Base-by-base conservation (phyloP, 2,329 filamentous ascomycete genomes). In the Pyrenophora seminiperda region DNA sequence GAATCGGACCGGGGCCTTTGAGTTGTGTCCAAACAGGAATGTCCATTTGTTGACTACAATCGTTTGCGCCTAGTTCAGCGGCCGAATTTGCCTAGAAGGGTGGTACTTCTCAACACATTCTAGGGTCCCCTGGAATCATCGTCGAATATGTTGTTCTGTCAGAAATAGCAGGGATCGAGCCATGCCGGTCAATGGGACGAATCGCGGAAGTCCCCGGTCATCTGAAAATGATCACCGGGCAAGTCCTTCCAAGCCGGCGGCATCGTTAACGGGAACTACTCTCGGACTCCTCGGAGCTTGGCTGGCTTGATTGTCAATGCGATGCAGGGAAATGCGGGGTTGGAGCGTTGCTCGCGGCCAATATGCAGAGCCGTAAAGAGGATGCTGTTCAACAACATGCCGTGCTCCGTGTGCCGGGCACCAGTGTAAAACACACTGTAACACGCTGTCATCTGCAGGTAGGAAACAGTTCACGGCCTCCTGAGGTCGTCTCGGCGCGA, bases 251-350 rank as follows among this genome's bases (percentile, higher is more conserved):
- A 46, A 52, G 54, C 56, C 54, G 63, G 51, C 59, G 56, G 61
- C 44, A 53, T 52, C 48, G 47, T 54, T 62, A 50, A 63, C 55
- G 62, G 55, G 59, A 62, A 53, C 47, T 55, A 53, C 53, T 62
- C 62, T 51, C 58, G 54, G 56, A 58, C 51, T 52, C 63, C 61
- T 51, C 58, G 53, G 56, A 58, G 59, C 65, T 63, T 64, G 58
- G 61, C 54, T 60, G 48, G 46, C 56, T 64, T 45, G 60, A 63
- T 56, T 46, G 53, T 58, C 60, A 50, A 63, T 59, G 61, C 54
- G 55, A 54, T 64, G 65, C 61, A 64, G 55, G 48, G 58, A 62
- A 66, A 69, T 71, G 69, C 69, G 68, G 69, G 69, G 69, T 72
- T 64, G 56, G 55, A 36, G 52, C 45, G 61, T 63, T 61, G 53